Evolutionary conservation across 768 basidiomycete genomes (phyloP), one percentile per base, ranked within the genome.

Genomic region (Lentinula guzmanii): DNA sequence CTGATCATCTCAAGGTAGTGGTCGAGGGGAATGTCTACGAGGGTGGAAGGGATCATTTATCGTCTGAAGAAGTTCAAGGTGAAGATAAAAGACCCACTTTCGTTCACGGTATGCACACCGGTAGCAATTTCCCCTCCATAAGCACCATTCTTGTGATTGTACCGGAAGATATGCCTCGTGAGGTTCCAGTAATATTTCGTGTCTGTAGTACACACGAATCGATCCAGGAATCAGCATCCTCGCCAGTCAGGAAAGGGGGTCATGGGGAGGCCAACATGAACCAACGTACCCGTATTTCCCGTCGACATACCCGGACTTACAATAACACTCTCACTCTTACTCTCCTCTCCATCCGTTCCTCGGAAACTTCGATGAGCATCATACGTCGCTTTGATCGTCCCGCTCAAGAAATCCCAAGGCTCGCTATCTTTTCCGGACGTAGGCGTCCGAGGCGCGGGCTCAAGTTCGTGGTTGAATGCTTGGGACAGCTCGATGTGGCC

Each of bases 31-130:
- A 35, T 54, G 5, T 54, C 53, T 37, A 43, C 15, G 34, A n/a
- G 0, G 2, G 18, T 24, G 21, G 5, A 41, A 54, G 4, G 13
- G 4, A 41, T 21, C 5, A 51, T 3, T n/a, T 24, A 24, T 35
- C 52, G 9, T 5, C 13, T 9, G 10, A 18, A 31, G 11, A 16
- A 33, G 13, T 28, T 4, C 33, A 18, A 21, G 28, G 28, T 28
- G 16, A 41, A 33, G 0, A 5, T 13, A 24, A 2, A 15, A 1
- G 4, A 65, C 76, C 51, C 63, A 80, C 83, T 76, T 71, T 85
- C 84, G 45, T 85, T 78, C 16, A 84, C 75, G 1, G 84, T 83
- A 67, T 85, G 84, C 18, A 78, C 70, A 42, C 73, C 75, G 6
- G 41, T 63, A 24, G 65, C 61, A 4, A 62, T 58, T 16, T 64